phyloP scores from a whole-genome alignment of 176 grass and related monocot species.

The Tillandsia leiboldiana region DNA sequence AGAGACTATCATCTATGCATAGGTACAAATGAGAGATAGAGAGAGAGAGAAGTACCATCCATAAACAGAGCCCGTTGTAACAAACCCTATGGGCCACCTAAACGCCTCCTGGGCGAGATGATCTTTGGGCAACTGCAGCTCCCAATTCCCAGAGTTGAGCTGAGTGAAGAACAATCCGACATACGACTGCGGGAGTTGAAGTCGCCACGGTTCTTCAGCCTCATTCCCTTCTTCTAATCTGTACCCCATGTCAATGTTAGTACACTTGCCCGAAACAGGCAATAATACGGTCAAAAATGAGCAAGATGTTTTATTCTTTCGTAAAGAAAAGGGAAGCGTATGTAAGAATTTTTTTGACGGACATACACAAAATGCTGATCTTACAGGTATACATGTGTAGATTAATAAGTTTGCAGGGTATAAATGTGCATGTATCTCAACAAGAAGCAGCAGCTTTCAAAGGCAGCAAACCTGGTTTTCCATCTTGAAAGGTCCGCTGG shows the following conservation, averaged over 20 bases:
- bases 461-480: slow-evolving; percentile 48
- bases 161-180: slow-evolving; percentile 55
- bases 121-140: slow-evolving; percentile 42
- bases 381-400: too few relatives aligned
- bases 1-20: too few relatives aligned
- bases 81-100: slow-evolving; percentile 81
- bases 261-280: neutral
- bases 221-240: slow-evolving; percentile 65
- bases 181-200: slow-evolving; percentile 61
- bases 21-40: too few relatives aligned
- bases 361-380: too few relatives aligned
- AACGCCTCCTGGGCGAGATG: slow-evolving; percentile 16
- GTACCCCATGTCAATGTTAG: slow-evolving; percentile 15
- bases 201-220: slow-evolving; percentile 46
- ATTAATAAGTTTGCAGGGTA: neutral
- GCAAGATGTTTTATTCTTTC: too few relatives aligned
- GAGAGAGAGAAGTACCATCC: slow-evolving; percentile 33
- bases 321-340: too few relatives aligned
- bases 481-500: slow-evolving; percentile 58
- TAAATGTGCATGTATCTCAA: neutral
- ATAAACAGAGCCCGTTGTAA: slow-evolving; percentile 52
- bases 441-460: neutral
- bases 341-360: too few relatives aligned
- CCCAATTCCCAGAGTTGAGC: slow-evolving; percentile 32
- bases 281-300: neutral